Evolutionary conservation across 1,139 yeast genomes (phyloP).

Genomic region (Chernovozyma sophiae-reginae): DNA sequence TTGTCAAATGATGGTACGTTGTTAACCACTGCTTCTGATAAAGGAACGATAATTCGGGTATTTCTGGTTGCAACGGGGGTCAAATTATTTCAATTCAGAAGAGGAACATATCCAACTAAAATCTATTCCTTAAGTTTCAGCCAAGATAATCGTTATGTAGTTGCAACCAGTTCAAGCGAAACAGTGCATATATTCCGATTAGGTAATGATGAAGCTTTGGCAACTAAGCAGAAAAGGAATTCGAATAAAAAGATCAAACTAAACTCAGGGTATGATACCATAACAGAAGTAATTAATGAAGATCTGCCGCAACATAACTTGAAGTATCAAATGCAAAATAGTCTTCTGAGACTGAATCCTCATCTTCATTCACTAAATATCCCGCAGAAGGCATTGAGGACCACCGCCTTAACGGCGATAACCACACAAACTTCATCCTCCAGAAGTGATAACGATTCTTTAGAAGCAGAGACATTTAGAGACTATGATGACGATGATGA

Average conservation of each 20-base stretch:
- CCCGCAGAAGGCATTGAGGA: conserved; percentile 3
- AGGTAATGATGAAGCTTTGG: conserved; percentile 56
- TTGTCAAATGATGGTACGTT: conserved; percentile 77
- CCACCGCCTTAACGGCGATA: conserved; percentile 2
- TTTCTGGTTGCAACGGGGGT: conserved; percentile 82
- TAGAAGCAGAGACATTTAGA: conserved; percentile 14
- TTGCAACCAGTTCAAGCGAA: conserved; percentile 87
- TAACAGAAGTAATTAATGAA: conserved; percentile 26
- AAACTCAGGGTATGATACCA: conserved; percentile 19
- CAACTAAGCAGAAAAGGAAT: conserved; percentile 34
- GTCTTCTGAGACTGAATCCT: neutral
- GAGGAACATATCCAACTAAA: conserved; percentile 91
- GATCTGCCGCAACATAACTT: neutral
- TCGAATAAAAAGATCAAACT: conserved; percentile 13
- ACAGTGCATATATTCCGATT: conserved; percentile 88
- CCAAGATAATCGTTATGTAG: conserved; percentile 64
- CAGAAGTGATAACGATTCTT: conserved; percentile 16
- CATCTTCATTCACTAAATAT: conserved; percentile 9
- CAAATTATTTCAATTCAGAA: conserved; percentile 81
- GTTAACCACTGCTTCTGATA: conserved; percentile 91
- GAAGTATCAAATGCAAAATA: neutral
- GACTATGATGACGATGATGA: conserved; percentile 16
- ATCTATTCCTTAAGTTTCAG: conserved; percentile 84
- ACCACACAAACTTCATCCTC: conserved; percentile 1
- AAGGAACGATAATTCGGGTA: conserved; percentile 89